Conservation (phyloP, 1,284 basidiomycete species). For the Trichosporon coremiiforme region DNA sequence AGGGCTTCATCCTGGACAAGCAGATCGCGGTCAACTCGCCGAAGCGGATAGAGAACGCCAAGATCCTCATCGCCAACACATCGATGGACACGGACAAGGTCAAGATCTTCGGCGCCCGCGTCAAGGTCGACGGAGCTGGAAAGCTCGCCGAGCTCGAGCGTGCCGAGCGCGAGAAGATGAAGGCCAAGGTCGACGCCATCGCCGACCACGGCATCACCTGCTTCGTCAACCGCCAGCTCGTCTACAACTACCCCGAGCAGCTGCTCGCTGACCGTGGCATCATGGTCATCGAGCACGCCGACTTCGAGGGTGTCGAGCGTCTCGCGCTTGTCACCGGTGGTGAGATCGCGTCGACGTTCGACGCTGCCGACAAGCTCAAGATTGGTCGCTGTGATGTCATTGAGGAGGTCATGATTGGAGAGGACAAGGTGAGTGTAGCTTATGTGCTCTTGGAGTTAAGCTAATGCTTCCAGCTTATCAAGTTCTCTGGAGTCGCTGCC, state of each 20-base stretch:
- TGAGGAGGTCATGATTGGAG: constrained; percentile 99
- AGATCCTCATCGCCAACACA: constrained; percentile 97
- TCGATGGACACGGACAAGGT: constrained; percentile 99
- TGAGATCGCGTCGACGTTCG: constrained; percentile 96
- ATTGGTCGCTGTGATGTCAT: constrained; percentile 92
- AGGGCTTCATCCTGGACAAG: constrained; percentile 99
- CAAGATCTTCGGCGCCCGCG: constrained; percentile 95
- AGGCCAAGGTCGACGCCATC: constrained; percentile 93
- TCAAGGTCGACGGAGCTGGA: constrained; percentile 93
- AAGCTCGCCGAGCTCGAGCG: constrained; percentile 97
- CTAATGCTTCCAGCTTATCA: constrained; percentile 72
- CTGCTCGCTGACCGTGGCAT: constrained; percentile 91
- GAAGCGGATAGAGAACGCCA: constrained; percentile 90
- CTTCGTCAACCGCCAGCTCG: constrained; percentile 97
- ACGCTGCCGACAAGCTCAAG: constrained; percentile 88
- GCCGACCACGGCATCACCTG: constrained; percentile 94
- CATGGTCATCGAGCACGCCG: constrained; percentile 96
- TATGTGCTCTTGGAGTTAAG: no score
- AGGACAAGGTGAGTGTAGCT: constrained; percentile 76
- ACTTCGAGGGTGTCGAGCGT: constrained; percentile 98
- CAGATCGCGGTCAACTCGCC: constrained; percentile 92
- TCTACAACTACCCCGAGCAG: constrained; percentile 99
- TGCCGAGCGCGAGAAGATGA: constrained; percentile 99
- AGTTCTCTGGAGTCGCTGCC: constrained; percentile 97
- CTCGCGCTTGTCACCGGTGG: constrained; percentile 95